Conservation (phyloP, 2,329 filamentous ascomycete genomes). For the Trichoderma lentiforme region DNA sequence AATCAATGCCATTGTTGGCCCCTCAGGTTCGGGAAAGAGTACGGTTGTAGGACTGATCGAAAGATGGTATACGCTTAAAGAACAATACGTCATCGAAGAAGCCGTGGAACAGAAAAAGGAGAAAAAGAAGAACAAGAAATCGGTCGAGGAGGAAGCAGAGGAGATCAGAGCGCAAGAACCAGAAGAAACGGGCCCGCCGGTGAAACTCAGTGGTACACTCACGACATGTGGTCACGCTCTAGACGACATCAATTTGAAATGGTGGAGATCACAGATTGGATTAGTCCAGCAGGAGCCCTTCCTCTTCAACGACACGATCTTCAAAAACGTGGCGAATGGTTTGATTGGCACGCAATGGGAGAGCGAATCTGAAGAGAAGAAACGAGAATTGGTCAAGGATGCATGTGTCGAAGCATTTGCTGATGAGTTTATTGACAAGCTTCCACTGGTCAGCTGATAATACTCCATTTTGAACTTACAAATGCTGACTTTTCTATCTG, state of each 20-base stretch:
- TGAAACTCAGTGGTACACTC: constrained; percentile 48
- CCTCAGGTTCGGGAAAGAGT: constrained; percentile 70
- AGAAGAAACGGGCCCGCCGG: constrained; percentile 39
- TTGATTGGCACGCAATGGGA: constrained; percentile 53
- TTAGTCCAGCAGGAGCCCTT: constrained; percentile 68
- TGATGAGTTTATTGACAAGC: constrained; percentile 63
- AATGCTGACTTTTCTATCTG: background rate
- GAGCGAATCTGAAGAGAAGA: constrained; percentile 50
- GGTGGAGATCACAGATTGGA: constrained; percentile 60
- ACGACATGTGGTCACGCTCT: constrained; percentile 52
- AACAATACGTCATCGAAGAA: constrained; percentile 51
- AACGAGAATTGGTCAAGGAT: constrained; percentile 57
- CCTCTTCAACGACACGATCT: constrained; percentile 64
- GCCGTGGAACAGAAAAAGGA: constrained; percentile 47
- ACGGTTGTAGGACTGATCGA: constrained; percentile 70
- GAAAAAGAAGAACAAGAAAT: constrained; percentile 38
- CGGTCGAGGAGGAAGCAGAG: constrained; percentile 29
- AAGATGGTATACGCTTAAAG: constrained; percentile 64
- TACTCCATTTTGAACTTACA: background rate
- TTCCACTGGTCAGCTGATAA: constrained; percentile 48
- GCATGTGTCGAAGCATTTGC: constrained; percentile 67
- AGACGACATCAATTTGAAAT: constrained; percentile 59
- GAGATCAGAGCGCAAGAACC: constrained; percentile 30
- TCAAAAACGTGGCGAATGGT: constrained; percentile 60
- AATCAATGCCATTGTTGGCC: constrained; percentile 70